Conservation (phyloP, 2,329 filamentous ascomycete species). For the Leptographium lundbergii region DNA sequence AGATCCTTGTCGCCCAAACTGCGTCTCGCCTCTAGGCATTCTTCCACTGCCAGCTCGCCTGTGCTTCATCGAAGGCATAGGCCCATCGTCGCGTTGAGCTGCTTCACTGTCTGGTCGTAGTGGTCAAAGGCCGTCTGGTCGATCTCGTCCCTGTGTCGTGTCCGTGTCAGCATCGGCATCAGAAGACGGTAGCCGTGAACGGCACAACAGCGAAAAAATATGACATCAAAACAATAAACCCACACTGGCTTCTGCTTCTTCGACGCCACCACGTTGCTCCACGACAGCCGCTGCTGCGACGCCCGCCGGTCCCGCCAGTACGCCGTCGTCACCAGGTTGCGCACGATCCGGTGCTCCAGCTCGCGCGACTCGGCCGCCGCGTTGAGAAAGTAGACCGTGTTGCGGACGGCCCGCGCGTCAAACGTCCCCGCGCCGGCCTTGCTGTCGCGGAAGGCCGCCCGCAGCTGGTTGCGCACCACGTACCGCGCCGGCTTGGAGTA, state of each 20-base stretch:
- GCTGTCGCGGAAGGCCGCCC: slow-evolving; percentile 39
- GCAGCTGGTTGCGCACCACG: slow-evolving; percentile 45
- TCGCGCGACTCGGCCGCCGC: slow-evolving; percentile 51
- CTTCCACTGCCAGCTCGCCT: background rate
- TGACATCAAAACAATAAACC: background rate
- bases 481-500: slow-evolving; percentile 57
- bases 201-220: no score
- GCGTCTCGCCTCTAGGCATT: background rate
- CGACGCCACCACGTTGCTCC: slow-evolving; percentile 12
- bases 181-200: no score
- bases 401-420: slow-evolving; percentile 39
- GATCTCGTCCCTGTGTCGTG: slow-evolving; percentile 5
- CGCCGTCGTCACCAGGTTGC: slow-evolving; percentile 47
- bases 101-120: slow-evolving; percentile 56
- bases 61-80: slow-evolving; percentile 43
- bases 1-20: no score
- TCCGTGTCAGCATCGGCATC: background rate
- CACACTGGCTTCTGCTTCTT: slow-evolving; percentile 4
- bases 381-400: slow-evolving; percentile 58
- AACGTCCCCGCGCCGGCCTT: slow-evolving; percentile 19
- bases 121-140: slow-evolving; percentile 35
- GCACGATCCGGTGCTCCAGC: slow-evolving; percentile 59
- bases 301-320: slow-evolving; percentile 23
- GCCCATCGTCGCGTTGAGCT: slow-evolving; percentile 64
- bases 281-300: slow-evolving; percentile 11